Evolutionary conservation across 2,329 filamentous ascomycete species (phyloP), one percentile per base, ranked within the genome.

Genomic region (Phialophora chinensis): DNA sequence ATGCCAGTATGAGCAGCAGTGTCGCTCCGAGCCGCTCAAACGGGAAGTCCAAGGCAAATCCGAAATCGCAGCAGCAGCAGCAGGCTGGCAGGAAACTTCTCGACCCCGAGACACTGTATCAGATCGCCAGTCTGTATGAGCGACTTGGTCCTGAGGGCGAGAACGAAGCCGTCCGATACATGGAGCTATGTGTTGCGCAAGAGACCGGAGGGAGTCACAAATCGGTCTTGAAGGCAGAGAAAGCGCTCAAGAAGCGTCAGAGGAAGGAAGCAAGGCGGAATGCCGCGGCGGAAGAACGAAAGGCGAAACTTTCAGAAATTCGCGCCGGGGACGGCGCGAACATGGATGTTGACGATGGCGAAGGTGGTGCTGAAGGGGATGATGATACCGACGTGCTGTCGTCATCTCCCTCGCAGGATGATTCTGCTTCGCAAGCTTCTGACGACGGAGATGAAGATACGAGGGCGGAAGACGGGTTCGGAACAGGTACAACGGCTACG

Each of bases 151-250:
- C 53, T 5, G 88, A 95, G 55, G 86, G 89, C 72, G 88, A 90
- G 1, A 91, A 97, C 75, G 91, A 93, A 5, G 91, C 91, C 35
- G 88, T 90, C 0, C 61, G 63, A n/a, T 99, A 97, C 78, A 98
- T 99, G 95, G 94, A 98, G 78, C 86, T 98, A 66, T 96, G 92
- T 47, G 85, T 99, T 17, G 91, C 93, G 17, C 95, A 98, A 75
- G 95, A 99, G 77, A 91, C 93, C 54, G 93, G 93, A 0, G 84
- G 83, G 4, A 79, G 79, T 0, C 79, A 76, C 2, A 80, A 75
- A 38, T 60, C 38, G 44, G 63, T 66, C n/a, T 31, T 53, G 6
- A n/a, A 68, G 58, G 67, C 62, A 12, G 62, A 71, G 59, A 68
- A 71, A 33, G 53, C 62, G 20, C 56, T 66, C 20, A 50, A 60